A percentile compares a stretch with the other conserved stretches of the same genome.
phyloP scores from a whole-genome alignment of 1,284 basidiomycete species.

The Grifola frondosa region DNA sequence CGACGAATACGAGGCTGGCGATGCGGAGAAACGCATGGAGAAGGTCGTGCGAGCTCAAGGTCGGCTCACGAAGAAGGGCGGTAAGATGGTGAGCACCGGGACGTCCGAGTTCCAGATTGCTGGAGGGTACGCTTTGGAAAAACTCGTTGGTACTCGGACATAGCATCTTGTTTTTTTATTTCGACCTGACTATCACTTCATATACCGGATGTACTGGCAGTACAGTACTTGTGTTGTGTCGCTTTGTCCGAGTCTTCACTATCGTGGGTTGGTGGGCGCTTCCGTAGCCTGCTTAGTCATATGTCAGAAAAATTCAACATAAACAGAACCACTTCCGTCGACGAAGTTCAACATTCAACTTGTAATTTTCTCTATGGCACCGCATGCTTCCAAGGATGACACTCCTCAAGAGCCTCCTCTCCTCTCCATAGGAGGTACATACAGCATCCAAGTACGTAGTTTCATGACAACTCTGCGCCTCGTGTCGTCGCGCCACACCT shows the following conservation, averaged over 20 bases:
- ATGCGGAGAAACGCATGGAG: constrained; percentile 85
- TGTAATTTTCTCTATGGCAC: constrained; percentile 23
- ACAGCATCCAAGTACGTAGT: constrained; percentile 65
- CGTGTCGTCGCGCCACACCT: constrained; percentile 23
- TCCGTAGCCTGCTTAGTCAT: constrained; percentile 27
- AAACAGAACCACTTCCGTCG: background rate
- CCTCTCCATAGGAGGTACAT: constrained; percentile 71
- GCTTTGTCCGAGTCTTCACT: too few relatives aligned
- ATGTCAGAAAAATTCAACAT: constrained; percentile 21
- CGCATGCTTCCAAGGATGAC: constrained; percentile 37
- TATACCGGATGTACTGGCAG: too few relatives aligned
- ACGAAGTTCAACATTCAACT: too few relatives aligned
- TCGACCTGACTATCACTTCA: too few relatives aligned
- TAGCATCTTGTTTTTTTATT: constrained; percentile 4
- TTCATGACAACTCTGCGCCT: constrained; percentile 22
- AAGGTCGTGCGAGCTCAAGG: constrained; percentile 84
- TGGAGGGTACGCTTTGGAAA: constrained; percentile 66
- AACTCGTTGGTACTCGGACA: constrained; percentile 44
- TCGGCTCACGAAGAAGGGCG: constrained; percentile 77
- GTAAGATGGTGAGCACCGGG: constrained; percentile 74
- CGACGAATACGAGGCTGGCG: constrained; percentile 49
- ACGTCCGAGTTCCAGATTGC: constrained; percentile 84
- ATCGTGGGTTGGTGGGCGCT: too few relatives aligned
- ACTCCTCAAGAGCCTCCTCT: constrained; percentile 56
- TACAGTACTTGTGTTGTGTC: too few relatives aligned